Base-by-base conservation (phyloP, 1,284 basidiomycete genomes). In the Ceratobasidium sp. region DNA sequence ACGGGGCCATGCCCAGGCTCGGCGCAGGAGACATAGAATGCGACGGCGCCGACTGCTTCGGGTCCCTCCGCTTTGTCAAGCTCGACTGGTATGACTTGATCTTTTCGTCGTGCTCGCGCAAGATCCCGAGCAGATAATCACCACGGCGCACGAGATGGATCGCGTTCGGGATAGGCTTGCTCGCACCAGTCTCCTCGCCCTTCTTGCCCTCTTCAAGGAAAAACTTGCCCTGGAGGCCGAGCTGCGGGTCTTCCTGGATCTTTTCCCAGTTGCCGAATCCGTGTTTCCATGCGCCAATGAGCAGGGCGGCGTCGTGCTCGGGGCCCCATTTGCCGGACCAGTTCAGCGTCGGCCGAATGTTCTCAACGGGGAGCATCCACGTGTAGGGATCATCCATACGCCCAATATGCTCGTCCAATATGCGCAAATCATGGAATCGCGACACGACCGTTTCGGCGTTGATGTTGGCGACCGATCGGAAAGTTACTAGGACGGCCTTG, bases 201-300 rank as follows among this genome's bases (percentile, higher is more conserved):
- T 97, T 97, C 85, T 97, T 97, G 82, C 93, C 94, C 83, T 98
- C 97, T 83, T 99, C 98, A 60, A 99, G 89, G 90, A 99, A 99
- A 87, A 99, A 97, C 84, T 97, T 98, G 84, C 94, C 96, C 2
- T 92, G 89, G 23, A 99, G 89, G 3, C 92, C 91, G 2, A 99
- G 91, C 76, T 91, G 90, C 2, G 91, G 85, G 84, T 99, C 98
- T 83, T 95, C 94, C 82, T 93, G 91, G 88, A 99, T 99, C 60
- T 90, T 89, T 83, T 99, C 98, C 98, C 98, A 99, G 81, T 94
- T 95, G 23, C 97, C 97, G 83, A 99, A 98, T 33, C 98, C 98
- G 82, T 99, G 94, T 66, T 93, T 84, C 88, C 90, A 99, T 23
- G 98, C 95, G 41, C 98, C 98, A 69, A 99, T 92, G 33, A 99